Base-by-base conservation (phyloP, 164 flowering plant genomes). In the Annona squamosa region DNA sequence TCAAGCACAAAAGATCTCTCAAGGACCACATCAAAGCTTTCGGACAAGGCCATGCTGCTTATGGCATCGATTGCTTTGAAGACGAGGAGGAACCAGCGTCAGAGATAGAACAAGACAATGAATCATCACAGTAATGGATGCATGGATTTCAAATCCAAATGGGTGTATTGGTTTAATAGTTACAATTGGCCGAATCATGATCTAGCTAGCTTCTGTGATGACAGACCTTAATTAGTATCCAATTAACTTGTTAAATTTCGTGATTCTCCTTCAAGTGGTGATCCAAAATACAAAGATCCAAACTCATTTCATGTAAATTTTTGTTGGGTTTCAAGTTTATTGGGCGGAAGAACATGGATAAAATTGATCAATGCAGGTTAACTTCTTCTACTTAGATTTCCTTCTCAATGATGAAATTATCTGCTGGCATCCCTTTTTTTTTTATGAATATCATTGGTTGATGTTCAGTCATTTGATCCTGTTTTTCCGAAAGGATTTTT, bases 1-100 rank as follows among this genome's bases (percentile, higher is more conserved):
- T 91, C 79, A 91, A 91, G 87, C 97, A 91, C 85, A 91, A 91
- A 73, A 84, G 97, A 65, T 91, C 97, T 10, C 90, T 91, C 56
- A 91, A 91, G 75, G 97, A 91, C 71, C 97, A 91, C 70, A 84
- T 91, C 43, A 87, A 85, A 77, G 97, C 94, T 18, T 91, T 91
- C 73, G 97, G 97, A 0, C 78, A 77, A 67, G 94, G 93, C 44
- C 97, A 91, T 68, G 93, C 89, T 13, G 92, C 94, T 65, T 89
- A 85, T 75, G 90, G 91, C 1, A 79, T 84, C 41, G 84, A 84
- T 63, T 85, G 84, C 10, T 84, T 85, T 42, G 94, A 87, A 63
- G 92, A 89, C 48, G 92, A 86, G 19, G 97, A 91, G 48, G 97
- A 91, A 5, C 88, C 91, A 0, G 87, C 91, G 0, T 91, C 97